Evolutionary conservation across 1,284 basidiomycete species (phyloP).

Genomic region (Anthracocystis setariae): DNA sequence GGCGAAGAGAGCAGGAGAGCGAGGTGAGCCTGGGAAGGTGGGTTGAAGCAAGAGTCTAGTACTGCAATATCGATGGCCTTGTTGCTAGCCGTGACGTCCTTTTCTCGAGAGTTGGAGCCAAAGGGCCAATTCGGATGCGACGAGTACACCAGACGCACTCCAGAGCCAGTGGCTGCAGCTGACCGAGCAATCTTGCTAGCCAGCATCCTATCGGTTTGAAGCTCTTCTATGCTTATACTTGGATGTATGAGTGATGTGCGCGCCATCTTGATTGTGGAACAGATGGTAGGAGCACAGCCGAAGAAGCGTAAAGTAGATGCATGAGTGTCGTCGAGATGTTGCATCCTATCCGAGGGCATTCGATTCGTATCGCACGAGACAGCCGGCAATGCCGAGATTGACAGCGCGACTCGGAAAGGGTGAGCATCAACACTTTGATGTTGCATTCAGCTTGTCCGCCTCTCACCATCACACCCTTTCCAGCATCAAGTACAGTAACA

Average conservation of each 20-base stretch:
- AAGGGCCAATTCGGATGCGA: conserved; percentile 35
- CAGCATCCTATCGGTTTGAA: conserved; percentile 12
- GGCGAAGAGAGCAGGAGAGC: conserved; percentile 75
- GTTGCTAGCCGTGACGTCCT: background rate
- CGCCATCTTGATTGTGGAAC: conserved; percentile 10
- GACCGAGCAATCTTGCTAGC: conserved; percentile 23
- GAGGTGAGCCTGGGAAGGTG: conserved; percentile 86
- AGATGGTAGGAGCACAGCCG: background rate
- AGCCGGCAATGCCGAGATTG: background rate
- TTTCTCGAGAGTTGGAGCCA: background rate
- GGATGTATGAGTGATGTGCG: background rate
- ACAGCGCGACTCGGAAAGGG: background rate
- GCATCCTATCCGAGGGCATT: too few relatives aligned
- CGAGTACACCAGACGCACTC: conserved; percentile 46
- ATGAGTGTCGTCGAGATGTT: conserved; percentile 10
- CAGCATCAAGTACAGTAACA: background rate
- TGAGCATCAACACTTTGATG: conserved; percentile 3
- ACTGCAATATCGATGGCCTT: conserved; percentile 70
- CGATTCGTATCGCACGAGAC: conserved; percentile 33
- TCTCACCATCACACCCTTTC: background rate
- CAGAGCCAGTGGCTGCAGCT: conserved; percentile 16
- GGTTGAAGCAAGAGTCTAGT: conserved; percentile 93
- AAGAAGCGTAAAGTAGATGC: background rate
- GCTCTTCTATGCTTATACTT: conserved; percentile 1
- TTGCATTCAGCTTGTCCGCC: background rate